These are phyloP conservation scores for Breviolum minutum DNA, from an alignment of 73 alveolate genomes.

Conservation along the genomic window DNA sequence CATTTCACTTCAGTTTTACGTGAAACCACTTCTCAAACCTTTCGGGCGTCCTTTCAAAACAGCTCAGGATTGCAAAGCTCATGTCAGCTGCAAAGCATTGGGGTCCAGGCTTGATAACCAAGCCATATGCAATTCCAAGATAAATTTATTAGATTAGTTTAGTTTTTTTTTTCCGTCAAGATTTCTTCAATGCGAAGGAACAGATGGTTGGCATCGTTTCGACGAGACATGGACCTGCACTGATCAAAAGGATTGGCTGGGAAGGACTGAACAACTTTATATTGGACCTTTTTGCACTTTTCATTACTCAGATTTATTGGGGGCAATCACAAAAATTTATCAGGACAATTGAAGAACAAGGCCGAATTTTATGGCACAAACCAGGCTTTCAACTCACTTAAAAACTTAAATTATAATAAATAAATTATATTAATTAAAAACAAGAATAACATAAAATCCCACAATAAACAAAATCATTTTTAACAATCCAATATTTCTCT, in stretches of 20 bases:
- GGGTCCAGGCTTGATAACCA: slow-evolving; percentile 40
- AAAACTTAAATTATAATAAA: no score
- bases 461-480: no score
- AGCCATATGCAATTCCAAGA: background rate
- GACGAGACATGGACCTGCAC: slow-evolving; percentile 90
- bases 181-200: background rate
- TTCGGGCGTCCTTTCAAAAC: background rate
- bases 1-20: no score
- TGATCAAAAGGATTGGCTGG: slow-evolving; percentile 80
- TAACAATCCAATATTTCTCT: no score
- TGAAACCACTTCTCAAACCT: no score
- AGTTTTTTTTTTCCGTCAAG: background rate
- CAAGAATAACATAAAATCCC: no score
- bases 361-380: slow-evolving; percentile 74
- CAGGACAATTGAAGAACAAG: slow-evolving; percentile 74
- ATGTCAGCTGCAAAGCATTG: slow-evolving; percentile 75
- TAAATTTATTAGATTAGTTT: background rate
- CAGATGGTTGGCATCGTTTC: slow-evolving; percentile 59
- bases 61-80: slow-evolving; percentile 62
- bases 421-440: no score
- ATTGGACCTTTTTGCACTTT: background rate
- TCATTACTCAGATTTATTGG: background rate
- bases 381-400: slow-evolving; percentile 72
- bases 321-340: no score
- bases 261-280: slow-evolving; percentile 21